Base-by-base conservation (phyloP, 2,329 filamentous ascomycete genomes). In the Amauroascus verrucosus region DNA sequence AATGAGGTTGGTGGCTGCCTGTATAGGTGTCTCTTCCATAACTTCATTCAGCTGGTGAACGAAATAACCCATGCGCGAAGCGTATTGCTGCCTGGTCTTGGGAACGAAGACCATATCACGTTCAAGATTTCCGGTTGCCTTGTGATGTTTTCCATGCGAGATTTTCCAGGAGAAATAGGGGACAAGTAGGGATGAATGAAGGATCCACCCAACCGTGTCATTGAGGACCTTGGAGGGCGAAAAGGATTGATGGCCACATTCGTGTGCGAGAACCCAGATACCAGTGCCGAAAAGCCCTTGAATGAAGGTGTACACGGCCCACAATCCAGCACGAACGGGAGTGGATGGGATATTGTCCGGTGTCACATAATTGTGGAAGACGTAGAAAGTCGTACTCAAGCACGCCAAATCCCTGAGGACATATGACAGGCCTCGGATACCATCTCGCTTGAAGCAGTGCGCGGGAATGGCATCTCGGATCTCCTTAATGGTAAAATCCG, bases 131-230 rank as follows among this genome's bases (percentile, higher is more conserved):
- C 90, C 93, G 37, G 93, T 98, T 59, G 90, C 89, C 81, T 97
- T 97, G 86, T 98, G 93, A 78, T 98, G 93, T 82, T 95, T 95
- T 77, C 88, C 86, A 76, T 98, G 93, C 61, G 89, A 95, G 73
- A 97, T 90, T 77, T 98, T 95, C 93, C 93, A 98, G 68, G 88
- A 95, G 77, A 96, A 98, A 77, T 97, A 98, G 20, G 93, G 93
- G 47, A 98, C 91, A 54, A 96, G 78, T 37, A 96, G 82, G 43
- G 82, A 72, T 35, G 90, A 95, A 76, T 97, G 91, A 63, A 88
- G 81, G 68, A 95, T 71, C 87, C 88, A 96, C 65, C 91, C 91
- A 55, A 93, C 88, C 24, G 86, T 81, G 72, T 97, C 89, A 76
- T 97, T 97, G 68, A 96, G 73, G 9, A 82, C 75, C 76, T 87